Evolutionary conservation across 1,284 basidiomycete species (phyloP).

Genomic region (Ustilago bromivora): DNA sequence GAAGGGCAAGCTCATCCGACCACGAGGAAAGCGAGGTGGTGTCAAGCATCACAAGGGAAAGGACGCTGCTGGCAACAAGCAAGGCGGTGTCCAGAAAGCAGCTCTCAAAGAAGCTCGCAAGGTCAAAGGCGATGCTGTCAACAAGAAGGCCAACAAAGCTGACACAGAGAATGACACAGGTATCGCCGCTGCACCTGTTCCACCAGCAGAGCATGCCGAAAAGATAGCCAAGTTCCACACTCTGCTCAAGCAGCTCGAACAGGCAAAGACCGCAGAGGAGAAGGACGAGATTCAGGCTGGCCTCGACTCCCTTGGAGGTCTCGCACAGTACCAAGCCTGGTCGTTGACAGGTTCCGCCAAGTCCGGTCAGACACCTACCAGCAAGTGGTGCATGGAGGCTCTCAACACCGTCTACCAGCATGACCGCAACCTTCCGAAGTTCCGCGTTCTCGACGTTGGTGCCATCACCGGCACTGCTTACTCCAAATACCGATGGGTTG

Average conservation of each 20-base stretch:
- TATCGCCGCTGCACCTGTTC: constrained; percentile 17
- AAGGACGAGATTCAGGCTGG: constrained; percentile 46
- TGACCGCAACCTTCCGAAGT: constrained; percentile 34
- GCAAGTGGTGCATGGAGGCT: constrained; percentile 64
- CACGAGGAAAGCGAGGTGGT: constrained; percentile 65
- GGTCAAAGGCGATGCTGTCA: constrained; percentile 15
- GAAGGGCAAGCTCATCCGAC: constrained; percentile 57
- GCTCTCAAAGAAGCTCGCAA: constrained; percentile 33
- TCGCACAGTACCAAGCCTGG: constrained; percentile 64
- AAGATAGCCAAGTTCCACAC: constrained; percentile 64
- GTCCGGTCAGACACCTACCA: constrained; percentile 45
- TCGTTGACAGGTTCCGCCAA: constrained; percentile 53
- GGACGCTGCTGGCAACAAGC: neutral
- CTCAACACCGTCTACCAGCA: constrained; percentile 49
- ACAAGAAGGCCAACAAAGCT: constrained; percentile 5
- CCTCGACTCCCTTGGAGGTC: constrained; percentile 58
- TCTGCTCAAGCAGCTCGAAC: constrained; percentile 64
- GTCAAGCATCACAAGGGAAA: constrained; percentile 56
- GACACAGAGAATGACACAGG: constrained; percentile 13
- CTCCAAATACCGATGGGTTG: constrained; percentile 68
- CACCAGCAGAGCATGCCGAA: constrained; percentile 50
- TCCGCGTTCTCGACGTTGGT: constrained; percentile 70
- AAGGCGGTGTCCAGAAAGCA: constrained; percentile 13
- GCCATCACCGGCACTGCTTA: constrained; percentile 70
- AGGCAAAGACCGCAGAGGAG: constrained; percentile 46